Evolutionary conservation across 148 eudicot genomes (phyloP), one percentile per base, ranked within the genome.

Genomic region (Vaccinium darrowii): DNA sequence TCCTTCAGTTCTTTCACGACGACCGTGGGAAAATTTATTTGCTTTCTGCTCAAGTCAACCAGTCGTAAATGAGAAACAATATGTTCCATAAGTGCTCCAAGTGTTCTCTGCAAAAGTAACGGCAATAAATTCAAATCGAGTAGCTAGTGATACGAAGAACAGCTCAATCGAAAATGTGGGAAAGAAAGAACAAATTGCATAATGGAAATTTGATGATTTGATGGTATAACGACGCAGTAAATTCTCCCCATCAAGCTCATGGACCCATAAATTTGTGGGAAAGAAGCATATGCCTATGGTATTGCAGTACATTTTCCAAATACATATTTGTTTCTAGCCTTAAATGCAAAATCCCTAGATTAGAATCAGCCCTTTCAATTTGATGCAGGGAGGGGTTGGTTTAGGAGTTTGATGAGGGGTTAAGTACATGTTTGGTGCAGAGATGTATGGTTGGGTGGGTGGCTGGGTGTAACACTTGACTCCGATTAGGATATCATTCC

Each of bases 1-100:
- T 95, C 98, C 89, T 94, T 97, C 74, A 97, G 91, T 86, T 90
- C 96, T 81, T 92, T 95, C 88, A 89, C 91, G 81, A 92, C 69
- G 39, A 54, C 81, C 43, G 82, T 57, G 7, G 91, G 85, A 87
- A 90, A 86, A 81, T 82, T 84, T 84, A 54, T 76, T 78, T 85
- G 87, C 86, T 95, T 92, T 87, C 87, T 90, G 62, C 85, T 90
- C 39, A 77, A 86, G 78, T 93, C 98, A 54, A 91, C 88, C 62
- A 93, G 82, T 86, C 88, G 93, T 84, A 92, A 92, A 87, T 92
- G 92, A 86, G 77, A 89, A 58, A 95, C 89, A 87, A 91, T 91
- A 84, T 87, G 91, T 87, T 93, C 96, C 94, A 93, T 90, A 47
- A 97, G 93, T 57, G 87, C 92, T 84, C 89, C 92, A 49, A 90